Evolutionary conservation across 257 asterid genomes (phyloP).

Genomic region (Schizonepeta tenuifolia): DNA sequence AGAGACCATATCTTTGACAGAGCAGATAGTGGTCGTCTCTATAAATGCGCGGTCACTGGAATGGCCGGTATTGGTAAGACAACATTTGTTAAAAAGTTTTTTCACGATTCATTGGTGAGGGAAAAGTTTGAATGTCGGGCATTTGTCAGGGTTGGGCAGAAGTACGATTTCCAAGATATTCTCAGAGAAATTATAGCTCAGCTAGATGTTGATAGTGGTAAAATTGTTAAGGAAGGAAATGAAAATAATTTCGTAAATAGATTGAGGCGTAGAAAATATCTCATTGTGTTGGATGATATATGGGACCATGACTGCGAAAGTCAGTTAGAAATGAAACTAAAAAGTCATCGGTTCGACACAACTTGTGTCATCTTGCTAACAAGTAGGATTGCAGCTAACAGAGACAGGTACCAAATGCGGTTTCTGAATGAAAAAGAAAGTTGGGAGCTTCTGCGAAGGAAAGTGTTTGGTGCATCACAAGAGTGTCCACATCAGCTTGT

Average conservation of each 20-base stretch:
- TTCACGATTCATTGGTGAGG: neutral
- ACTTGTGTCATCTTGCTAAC: neutral
- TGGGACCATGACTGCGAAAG: neutral
- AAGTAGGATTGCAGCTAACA: neutral
- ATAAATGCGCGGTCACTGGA: neutral
- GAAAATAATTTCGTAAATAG: neutral
- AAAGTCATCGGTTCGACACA: neutral
- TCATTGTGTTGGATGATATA: neutral
- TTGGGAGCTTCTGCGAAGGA: neutral
- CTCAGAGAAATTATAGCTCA: no score
- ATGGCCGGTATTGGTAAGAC: slow-evolving; percentile 14
- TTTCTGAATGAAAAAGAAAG: neutral
- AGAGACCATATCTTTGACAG: neutral
- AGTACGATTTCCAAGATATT: no score
- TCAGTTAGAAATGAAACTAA: neutral
- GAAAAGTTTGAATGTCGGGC: neutral
- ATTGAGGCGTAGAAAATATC: neutral
- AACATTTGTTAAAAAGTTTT: neutral
- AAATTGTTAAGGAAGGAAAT: no score
- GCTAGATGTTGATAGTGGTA: no score
- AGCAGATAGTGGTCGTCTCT: neutral
- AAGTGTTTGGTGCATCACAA: neutral
- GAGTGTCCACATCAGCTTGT: neutral
- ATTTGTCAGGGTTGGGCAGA: no score
- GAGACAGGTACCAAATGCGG: neutral